Percentiles rank a stretch among this genome's conserved stretches.
phyloP scores from a whole-genome alignment of 2,329 filamentous ascomycete genomes.

The Epichloe elymi region DNA sequence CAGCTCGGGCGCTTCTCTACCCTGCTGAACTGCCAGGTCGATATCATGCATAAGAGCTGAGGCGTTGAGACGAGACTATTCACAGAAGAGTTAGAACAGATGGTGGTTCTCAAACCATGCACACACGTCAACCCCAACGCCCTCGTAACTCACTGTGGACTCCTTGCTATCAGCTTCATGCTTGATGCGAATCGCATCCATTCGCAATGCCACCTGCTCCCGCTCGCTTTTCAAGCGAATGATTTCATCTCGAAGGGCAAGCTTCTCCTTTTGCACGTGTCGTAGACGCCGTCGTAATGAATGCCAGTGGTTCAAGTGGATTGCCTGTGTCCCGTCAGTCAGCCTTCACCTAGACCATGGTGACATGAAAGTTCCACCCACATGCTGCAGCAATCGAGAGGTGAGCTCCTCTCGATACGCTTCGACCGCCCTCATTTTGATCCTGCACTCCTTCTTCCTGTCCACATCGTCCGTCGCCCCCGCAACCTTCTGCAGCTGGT shows the following conservation, averaged over 20 bases:
- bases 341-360: not conserved
- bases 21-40: conserved; percentile 41
- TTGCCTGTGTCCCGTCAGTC: conserved; percentile 26
- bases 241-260: conserved; percentile 46
- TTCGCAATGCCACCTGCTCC: conserved; percentile 47
- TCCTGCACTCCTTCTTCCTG: conserved; percentile 38
- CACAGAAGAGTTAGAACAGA: not conserved
- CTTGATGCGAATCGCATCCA: conserved; percentile 47
- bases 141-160: conserved; percentile 30
- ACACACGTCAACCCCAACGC: not conserved
- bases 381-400: conserved; percentile 43
- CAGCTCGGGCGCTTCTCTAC: conserved; percentile 34
- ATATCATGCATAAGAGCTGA: conserved; percentile 49
- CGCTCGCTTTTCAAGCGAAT: conserved; percentile 43
- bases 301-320: conserved; percentile 45
- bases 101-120: not conserved
- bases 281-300: conserved; percentile 44
- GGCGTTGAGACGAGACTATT: conserved; percentile 33
- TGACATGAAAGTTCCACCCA: conserved; percentile 20
- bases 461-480: conserved; percentile 28
- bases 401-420: conserved; percentile 45
- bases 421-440: conserved; percentile 43
- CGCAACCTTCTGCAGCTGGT: conserved; percentile 30
- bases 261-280: conserved; percentile 42
- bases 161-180: conserved; percentile 42